These are phyloP conservation scores for Tritrichomonas musculus DNA, from an alignment of 208 protist genomes.

Conservation along the genomic window DNA sequence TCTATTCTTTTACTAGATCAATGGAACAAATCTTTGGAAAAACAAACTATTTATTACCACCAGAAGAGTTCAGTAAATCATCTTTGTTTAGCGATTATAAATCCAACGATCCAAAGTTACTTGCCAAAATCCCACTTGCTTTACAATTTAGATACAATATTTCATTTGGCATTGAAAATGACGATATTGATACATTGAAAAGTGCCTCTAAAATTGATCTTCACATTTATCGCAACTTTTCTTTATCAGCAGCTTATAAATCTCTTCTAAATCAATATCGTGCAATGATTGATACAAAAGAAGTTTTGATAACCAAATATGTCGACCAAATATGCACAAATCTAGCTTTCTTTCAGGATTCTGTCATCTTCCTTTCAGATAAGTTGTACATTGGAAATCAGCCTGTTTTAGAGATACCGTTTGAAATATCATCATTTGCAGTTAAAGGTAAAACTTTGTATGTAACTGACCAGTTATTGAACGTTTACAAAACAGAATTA, in stretches of 20 bases:
- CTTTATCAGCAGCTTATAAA: neutral
- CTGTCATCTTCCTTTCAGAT: neutral
- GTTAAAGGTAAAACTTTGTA: neutral
- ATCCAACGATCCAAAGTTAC: neutral
- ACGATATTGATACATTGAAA: neutral
- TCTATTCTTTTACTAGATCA: neutral
- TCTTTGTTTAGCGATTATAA: neutral
- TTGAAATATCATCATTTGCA: neutral
- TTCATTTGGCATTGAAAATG: neutral
- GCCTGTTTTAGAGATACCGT: neutral
- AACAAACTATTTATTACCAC: neutral
- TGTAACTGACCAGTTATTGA: neutral
- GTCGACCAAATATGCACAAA: neutral
- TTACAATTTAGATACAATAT: neutral
- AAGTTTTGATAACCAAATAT: neutral
- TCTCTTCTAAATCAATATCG: neutral
- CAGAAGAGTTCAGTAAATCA: neutral
- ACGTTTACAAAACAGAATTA: neutral
- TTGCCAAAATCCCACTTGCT: neutral
- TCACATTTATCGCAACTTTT: neutral
- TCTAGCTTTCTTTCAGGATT: neutral
- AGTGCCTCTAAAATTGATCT: too few relatives aligned
- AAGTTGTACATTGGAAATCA: neutral
- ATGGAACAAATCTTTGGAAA: neutral
- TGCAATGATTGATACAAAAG: neutral